Base-by-base conservation (phyloP, 1,284 basidiomycete species). In the Ustilago bromivora region DNA sequence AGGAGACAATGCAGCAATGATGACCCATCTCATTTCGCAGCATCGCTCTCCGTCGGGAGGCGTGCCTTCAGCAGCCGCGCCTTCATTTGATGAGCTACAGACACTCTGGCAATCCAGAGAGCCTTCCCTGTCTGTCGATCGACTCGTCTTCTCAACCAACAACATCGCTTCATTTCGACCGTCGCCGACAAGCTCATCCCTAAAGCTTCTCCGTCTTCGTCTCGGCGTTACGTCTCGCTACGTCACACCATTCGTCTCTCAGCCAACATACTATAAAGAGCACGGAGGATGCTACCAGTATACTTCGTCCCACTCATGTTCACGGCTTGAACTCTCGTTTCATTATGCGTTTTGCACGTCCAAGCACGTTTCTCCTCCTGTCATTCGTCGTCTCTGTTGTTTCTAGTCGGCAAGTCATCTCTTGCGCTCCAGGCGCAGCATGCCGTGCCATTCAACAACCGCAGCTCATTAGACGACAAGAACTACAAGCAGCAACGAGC, bases 381-480 rank as follows among this genome's bases (percentile, higher is more conserved):
- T 28, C 23, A 28, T 28, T 54, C 34, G 1, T 38, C 36, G 28
- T 36, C n/a, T 64, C 35, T 49, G 57, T 6, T 28, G 36, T 15
- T 17, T 59, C 41, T 23, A 59, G 7, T 17, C 54, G 2, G 17
- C 15, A 23, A 5, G 8, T 31, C 51, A 17, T 60, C 11, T 23
- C 38, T 23, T 55, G 53, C 34, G n/a, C 7, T 23, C 38, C 31
- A 31, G 31, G 17, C 41, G 23, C 32, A 32, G 15, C 31, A 12
- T 36, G 28, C 6, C 23, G 15, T 2, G 13, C 2, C 31, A 23
- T 3, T 28, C 23, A 19, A 3, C 1, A 11, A 15, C 7, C 19
- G 23, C 51, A 10, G 17, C 34, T 60, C 12, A 13, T 36, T 1
- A 67, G 52, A 32, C 60, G 61, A 23, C 40, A 43, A 2, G 38